A percentile compares a stretch with the other conserved stretches of the same genome.
phyloP scores from a whole-genome alignment of 768 basidiomycete genomes.

The Cystobasidium tubakii region DNA sequence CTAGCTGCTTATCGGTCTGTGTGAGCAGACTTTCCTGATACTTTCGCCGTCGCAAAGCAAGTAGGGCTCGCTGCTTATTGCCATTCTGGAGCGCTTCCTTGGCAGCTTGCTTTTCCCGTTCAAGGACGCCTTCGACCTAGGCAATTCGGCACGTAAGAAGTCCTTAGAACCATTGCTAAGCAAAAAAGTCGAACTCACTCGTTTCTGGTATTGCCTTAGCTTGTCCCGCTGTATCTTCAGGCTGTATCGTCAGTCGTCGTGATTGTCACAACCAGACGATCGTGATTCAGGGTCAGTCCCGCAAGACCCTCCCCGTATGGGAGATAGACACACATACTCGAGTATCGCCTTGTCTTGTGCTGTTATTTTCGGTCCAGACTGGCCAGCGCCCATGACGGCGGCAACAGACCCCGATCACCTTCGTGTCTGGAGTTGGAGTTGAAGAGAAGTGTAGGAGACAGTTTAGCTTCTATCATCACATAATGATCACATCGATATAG shows the following conservation, averaged over 20 bases:
- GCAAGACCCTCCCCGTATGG: too few relatives aligned
- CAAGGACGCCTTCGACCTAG: slow-evolving; percentile 78
- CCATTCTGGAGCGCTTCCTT: slow-evolving; percentile 71
- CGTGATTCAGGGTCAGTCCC: too few relatives aligned
- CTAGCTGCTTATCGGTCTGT: slow-evolving; percentile 85
- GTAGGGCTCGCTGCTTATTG: slow-evolving; percentile 76
- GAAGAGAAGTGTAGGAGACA: neutral
- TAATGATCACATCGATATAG: neutral
- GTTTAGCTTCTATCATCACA: neutral
- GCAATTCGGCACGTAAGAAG: neutral
- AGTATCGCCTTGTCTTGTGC: slow-evolving; percentile 88
- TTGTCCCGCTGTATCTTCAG: slow-evolving; percentile 95
- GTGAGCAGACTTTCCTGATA: slow-evolving; percentile 81
- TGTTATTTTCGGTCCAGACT: slow-evolving; percentile 62
- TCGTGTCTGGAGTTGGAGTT: neutral
- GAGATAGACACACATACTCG: slow-evolving; percentile 67
- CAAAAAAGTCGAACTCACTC: slow-evolving; percentile 54
- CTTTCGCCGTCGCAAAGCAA: slow-evolving; percentile 81
- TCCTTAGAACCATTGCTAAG: neutral
- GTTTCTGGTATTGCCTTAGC: slow-evolving; percentile 88
- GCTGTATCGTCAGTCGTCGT: slow-evolving; percentile 55
- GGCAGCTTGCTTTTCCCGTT: slow-evolving; percentile 83
- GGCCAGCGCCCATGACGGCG: slow-evolving; percentile 13
- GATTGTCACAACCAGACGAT: too few relatives aligned
- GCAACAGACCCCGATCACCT: neutral